Base-by-base conservation (phyloP, 805 yeast genomes). In the Ogataea thermomethanolica region DNA sequence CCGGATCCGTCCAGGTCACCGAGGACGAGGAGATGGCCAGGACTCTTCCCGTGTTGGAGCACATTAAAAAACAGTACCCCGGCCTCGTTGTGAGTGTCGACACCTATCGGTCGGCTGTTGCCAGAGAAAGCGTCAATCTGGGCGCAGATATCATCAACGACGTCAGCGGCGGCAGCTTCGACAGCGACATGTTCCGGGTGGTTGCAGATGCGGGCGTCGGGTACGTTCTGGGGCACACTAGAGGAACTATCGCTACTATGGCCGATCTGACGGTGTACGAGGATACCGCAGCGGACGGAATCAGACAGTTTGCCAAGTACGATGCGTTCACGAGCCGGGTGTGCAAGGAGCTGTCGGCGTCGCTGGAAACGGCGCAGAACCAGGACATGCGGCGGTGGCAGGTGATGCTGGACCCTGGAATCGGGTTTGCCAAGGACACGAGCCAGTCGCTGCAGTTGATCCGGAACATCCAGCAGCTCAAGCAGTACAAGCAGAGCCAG, bases 101-200 rank as follows among this genome's bases (percentile, higher is more conserved):
- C 59, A 90, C 99, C 0, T 93, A 82, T 58, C 70, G 95, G 28
- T 64, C 89, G 0, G 53, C 55, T 1, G 95, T 93, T 9, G 98
- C 98, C 0, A 67, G 67, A 35, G 74, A 69, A 30, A 76, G 88
- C 0, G 67, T 93, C 15, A 54, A 58, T 10, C 80, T 78, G 1
- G 99, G 98, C 4, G 96, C 95, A 1, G 90, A 90, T 59, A 84
- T 93, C 23, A 79, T 93, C 54, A 93, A 93, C 62, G 99, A 93
- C 59, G 81, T 93, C 5, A 81, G 90, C 33, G 85, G 84, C 56
- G 97, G 97, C 0, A 53, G 65, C 3, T 76, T 78, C 49, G 97
- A 91, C 55, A 65, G 70, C 0, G 42, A 66, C 3, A 84, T 93
- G 67, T 82, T 84, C 49, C 61, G 64, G 0, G 82, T 86, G 1